Conservation (phyloP, 2,329 filamentous ascomycete species). For the Diaporthe sp. region DNA sequence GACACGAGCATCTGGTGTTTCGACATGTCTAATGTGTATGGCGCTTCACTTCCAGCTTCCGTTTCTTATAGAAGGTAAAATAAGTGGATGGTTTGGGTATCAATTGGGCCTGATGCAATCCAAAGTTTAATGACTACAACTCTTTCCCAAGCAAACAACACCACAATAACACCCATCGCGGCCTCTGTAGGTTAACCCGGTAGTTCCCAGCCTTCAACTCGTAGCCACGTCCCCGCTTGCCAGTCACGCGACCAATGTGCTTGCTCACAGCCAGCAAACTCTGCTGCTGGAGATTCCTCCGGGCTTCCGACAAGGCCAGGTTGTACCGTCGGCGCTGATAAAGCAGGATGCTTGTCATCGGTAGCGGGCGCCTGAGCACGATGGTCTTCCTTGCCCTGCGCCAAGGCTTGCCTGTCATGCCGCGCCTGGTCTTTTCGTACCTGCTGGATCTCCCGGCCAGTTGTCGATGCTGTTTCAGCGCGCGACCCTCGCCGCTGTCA, state of each 20-base stretch:
- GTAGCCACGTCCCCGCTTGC: neutral
- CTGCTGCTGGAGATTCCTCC: neutral
- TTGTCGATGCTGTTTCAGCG: neutral
- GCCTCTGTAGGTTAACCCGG: neutral
- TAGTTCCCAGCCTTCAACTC: constrained; percentile 1
- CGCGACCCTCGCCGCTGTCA: neutral
- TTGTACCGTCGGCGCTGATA: neutral
- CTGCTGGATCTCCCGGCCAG: no score
- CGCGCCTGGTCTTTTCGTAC: neutral
- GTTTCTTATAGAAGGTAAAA: neutral
- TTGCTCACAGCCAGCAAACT: neutral
- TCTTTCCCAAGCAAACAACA: neutral
- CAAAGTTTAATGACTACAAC: constrained; percentile 7
- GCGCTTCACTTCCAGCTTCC: neutral
- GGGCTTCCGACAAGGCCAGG: neutral
- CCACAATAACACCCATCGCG: neutral
- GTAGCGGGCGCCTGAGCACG: neutral
- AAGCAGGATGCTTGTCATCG: neutral
- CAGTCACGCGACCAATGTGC: neutral
- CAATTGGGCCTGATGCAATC: neutral
- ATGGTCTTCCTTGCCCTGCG: neutral
- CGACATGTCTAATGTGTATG: neutral
- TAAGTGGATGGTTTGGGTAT: neutral
- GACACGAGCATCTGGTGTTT: neutral
- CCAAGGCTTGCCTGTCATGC: neutral